These are phyloP conservation scores for Quillaja saponaria DNA, from an alignment of 306 rosid species.

Conservation along the genomic window DNA sequence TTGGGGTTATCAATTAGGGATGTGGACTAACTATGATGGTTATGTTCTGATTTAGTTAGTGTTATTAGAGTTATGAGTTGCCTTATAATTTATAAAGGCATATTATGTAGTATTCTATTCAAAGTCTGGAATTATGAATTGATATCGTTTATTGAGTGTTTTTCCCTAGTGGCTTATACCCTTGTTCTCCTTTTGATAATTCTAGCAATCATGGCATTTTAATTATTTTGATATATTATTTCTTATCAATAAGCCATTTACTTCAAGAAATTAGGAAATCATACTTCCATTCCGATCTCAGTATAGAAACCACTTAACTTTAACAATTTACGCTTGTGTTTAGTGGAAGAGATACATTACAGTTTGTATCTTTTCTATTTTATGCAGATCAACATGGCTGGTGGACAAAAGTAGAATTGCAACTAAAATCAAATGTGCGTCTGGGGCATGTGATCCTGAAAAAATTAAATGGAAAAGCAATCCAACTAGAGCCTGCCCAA, in stretches of 20 bases:
- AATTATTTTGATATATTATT: not conserved
- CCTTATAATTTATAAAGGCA: too few relatives aligned
- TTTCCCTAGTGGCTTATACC: too few relatives aligned
- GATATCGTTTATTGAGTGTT: too few relatives aligned
- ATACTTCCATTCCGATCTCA: constrained; percentile 5
- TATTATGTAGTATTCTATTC: too few relatives aligned
- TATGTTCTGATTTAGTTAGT: too few relatives aligned
- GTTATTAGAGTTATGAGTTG: too few relatives aligned
- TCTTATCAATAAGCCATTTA: constrained; percentile 3
- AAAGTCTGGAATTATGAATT: too few relatives aligned
- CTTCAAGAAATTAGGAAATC: not conserved
- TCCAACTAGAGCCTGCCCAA: constrained; percentile 79
- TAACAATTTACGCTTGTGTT: not conserved
- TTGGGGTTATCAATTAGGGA: too few relatives aligned
- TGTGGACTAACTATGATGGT: too few relatives aligned
- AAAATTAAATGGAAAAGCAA: constrained; percentile 69
- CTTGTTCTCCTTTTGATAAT: too few relatives aligned
- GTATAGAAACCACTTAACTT: constrained; percentile 5
- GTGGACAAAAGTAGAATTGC: constrained; percentile 85
- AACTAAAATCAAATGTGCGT: constrained; percentile 79
- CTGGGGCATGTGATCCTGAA: constrained; percentile 48
- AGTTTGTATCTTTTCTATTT: constrained; percentile 21
- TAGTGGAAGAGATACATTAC: not conserved
- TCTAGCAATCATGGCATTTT: too few relatives aligned
- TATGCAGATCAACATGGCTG: constrained; percentile 71